A percentile compares a stretch with the other conserved stretches of the same genome.
phyloP scores from a whole-genome alignment of 2,329 filamentous ascomycete genomes.

The Fusarium equiseti region DNA sequence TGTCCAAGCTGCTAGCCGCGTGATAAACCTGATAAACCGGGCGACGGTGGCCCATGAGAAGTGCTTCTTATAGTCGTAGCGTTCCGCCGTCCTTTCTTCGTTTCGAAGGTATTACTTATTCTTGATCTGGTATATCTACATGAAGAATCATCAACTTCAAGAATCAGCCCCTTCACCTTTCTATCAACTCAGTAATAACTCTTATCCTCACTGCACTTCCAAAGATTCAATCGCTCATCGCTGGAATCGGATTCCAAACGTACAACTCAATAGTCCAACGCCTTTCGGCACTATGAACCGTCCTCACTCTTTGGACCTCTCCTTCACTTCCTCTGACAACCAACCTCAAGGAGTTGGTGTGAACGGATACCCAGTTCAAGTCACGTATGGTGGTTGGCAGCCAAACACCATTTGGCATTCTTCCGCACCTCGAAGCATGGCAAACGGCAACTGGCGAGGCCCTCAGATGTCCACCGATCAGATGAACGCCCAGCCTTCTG shows the following conservation, averaged over 20 bases:
- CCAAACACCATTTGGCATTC: constrained; percentile 19
- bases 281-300: constrained; percentile 1
- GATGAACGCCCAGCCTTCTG: constrained; percentile 4
- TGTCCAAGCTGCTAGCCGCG: constrained; percentile 27
- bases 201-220: constrained; percentile 1
- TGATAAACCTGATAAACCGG: constrained; percentile 2
- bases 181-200: constrained; percentile 4
- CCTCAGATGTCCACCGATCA: constrained; percentile 18
- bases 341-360: not conserved
- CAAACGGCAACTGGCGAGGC: constrained; percentile 41
- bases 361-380: constrained; percentile 17
- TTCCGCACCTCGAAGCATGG: constrained; percentile 39
- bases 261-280: not conserved
- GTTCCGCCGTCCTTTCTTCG: constrained; percentile 2
- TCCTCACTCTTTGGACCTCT: constrained; percentile 14
- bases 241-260: not conserved
- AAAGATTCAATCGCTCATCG: constrained; percentile 7
- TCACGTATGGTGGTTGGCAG: constrained; percentile 28
- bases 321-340: constrained; percentile 7
- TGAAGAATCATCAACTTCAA: constrained; percentile 7
- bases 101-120: not conserved
- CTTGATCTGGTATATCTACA: not conserved
- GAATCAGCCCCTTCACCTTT: not conserved
- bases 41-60: not conserved
- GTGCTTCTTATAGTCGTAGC: constrained; percentile 12